Evolutionary conservation across 306 rosid species (phyloP).

Genomic region (Delonix regia): DNA sequence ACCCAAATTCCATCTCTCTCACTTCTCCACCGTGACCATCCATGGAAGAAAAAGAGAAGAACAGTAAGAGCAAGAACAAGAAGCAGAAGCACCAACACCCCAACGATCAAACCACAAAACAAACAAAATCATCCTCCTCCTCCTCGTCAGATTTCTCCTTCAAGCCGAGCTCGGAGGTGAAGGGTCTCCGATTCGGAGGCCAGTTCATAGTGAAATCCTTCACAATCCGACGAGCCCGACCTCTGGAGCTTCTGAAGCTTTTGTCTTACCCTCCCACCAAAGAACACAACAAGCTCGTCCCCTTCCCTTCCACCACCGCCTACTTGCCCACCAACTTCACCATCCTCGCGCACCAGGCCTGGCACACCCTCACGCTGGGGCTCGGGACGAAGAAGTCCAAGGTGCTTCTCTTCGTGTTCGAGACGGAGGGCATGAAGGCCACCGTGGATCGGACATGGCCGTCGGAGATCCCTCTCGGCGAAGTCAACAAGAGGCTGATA

Average conservation of each 20-base stretch:
- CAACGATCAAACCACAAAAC: slow-evolving; percentile 69
- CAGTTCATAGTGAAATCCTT: slow-evolving; percentile 96
- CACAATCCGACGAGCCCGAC: slow-evolving; percentile 81
- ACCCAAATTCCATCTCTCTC: too few relatives aligned
- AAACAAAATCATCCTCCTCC: slow-evolving; percentile 3
- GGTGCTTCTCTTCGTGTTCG: slow-evolving; percentile 80
- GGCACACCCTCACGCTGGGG: slow-evolving; percentile 95
- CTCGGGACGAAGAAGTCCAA: slow-evolving; percentile 95
- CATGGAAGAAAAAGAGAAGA: slow-evolving; percentile 74
- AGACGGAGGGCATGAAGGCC: slow-evolving; percentile 63
- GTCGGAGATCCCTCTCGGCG: slow-evolving; percentile 79
- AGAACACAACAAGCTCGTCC: slow-evolving; percentile 36
- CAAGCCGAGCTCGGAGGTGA: slow-evolving; percentile 84
- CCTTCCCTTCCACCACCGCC: slow-evolving; percentile 88
- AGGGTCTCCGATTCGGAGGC: slow-evolving; percentile 91
- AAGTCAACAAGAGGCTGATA: slow-evolving; percentile 80
- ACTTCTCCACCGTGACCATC: too few relatives aligned
- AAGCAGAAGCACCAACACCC: slow-evolving; percentile 93
- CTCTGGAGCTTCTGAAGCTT: slow-evolving; percentile 71
- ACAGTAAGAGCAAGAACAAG: slow-evolving; percentile 57
- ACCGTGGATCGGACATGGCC: slow-evolving; percentile 76
- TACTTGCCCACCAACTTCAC: slow-evolving; percentile 94
- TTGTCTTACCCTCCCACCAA: slow-evolving; percentile 68
- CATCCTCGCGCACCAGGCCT: slow-evolving; percentile 92
- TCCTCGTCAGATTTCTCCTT: slow-evolving; percentile 79